Percentiles rank a stretch among this genome's conserved stretches.
These are phyloP conservation scores for Arctium lappa DNA, from an alignment of 129 eudicot genomes.

Conservation along the genomic window DNA sequence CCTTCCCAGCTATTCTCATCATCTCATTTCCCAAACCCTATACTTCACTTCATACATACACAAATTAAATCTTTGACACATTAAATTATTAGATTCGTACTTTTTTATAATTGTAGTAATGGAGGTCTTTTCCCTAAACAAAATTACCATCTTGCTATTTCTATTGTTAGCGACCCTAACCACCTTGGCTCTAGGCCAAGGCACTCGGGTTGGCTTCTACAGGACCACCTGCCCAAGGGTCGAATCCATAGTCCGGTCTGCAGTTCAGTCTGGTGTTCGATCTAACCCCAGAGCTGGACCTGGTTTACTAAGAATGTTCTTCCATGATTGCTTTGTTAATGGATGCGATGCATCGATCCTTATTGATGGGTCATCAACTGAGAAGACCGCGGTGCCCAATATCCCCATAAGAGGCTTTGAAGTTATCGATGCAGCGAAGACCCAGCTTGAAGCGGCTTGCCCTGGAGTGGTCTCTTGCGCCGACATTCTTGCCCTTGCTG, in stretches of 20 bases:
- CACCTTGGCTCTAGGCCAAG: constrained; percentile 1
- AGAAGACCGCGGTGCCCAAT: constrained; percentile 41
- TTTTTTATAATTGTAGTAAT: neutral
- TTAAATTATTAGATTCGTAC: neutral
- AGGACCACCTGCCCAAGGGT: constrained; percentile 25
- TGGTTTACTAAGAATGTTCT: constrained; percentile 46
- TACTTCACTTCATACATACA: neutral
- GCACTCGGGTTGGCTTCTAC: constrained; percentile 4
- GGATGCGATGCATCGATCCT: constrained; percentile 79
- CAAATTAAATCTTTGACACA: neutral
- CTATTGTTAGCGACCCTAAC: neutral
- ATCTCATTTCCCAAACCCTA: neutral
- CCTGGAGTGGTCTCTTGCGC: constrained; percentile 39
- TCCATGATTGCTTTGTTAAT: constrained; percentile 61
- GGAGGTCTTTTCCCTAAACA: neutral
- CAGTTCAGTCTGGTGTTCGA: neutral
- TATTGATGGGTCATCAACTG: constrained; percentile 45
- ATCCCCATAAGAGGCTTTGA: constrained; percentile 36
- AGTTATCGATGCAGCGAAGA: constrained; percentile 41
- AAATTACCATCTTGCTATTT: neutral
- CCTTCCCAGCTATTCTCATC: neutral
- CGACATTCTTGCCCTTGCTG: constrained; percentile 34
- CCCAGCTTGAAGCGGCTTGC: constrained; percentile 36
- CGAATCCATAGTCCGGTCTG: constrained; percentile 1
- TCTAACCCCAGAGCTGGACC: constrained; percentile 29